These are phyloP conservation scores for Vaccinium darrowii DNA, from an alignment of 148 eudicot species.

Conservation along the genomic window DNA sequence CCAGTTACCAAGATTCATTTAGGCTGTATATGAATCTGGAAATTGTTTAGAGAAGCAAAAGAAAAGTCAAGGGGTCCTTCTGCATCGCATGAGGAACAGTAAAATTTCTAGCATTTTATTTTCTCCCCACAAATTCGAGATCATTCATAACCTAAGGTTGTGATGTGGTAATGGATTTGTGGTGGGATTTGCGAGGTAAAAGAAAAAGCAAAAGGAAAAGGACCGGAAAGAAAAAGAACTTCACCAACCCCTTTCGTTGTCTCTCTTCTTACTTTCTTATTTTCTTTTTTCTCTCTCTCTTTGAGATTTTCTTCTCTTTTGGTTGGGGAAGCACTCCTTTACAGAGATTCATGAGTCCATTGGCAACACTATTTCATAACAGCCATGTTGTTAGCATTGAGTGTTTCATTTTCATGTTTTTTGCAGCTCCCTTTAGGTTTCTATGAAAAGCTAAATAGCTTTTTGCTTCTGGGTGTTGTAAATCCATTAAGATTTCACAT, in stretches of 20 bases:
- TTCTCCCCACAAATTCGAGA: neutral
- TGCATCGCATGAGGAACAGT: neutral
- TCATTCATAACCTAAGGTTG: neutral
- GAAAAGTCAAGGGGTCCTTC: neutral
- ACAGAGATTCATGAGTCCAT: neutral
- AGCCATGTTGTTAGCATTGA: neutral
- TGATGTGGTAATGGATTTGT: neutral
- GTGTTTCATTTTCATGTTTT: neutral
- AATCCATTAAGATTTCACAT: neutral
- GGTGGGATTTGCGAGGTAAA: neutral
- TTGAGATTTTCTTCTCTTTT: neutral
- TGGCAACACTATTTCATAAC: neutral
- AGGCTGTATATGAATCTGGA: neutral
- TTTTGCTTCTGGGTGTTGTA: neutral
- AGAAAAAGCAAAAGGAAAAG: neutral
- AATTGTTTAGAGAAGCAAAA: neutral
- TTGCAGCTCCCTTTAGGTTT: neutral
- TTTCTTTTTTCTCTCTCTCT: neutral
- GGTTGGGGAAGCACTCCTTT: neutral
- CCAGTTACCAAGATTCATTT: neutral
- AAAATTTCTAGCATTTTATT: neutral
- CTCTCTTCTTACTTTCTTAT: neutral
- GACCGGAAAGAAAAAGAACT: neutral
- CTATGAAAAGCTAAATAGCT: too few species aligned
- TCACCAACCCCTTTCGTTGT: neutral